Evolutionary conservation across 495 filamentous ascomycete species (phyloP).

Genomic region (Aspergillus diversus): DNA sequence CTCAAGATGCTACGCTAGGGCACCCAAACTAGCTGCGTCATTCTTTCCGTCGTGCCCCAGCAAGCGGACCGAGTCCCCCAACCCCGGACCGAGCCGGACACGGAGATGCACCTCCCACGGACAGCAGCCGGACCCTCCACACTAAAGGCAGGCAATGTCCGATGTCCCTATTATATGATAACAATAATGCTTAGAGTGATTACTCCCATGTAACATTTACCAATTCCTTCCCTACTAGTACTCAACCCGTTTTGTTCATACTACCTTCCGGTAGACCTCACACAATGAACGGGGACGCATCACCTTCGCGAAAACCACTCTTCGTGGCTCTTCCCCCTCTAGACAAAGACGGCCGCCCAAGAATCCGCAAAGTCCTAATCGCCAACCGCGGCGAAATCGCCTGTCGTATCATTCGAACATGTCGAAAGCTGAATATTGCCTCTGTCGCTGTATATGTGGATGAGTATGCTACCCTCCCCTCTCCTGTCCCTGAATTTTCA

Average conservation of each 20-base stretch:
- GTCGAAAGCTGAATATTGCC: slow-evolving; percentile 39
- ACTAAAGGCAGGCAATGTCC: not conserved
- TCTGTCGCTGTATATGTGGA: slow-evolving; percentile 53
- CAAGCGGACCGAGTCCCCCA: not conserved
- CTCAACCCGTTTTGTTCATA: not conserved
- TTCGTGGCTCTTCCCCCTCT: slow-evolving; percentile 25
- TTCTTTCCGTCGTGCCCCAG: too few relatives aligned
- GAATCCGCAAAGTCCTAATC: slow-evolving; percentile 29
- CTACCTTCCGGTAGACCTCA: not conserved
- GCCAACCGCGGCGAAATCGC: slow-evolving; percentile 60
- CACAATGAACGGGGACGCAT: slow-evolving; percentile 4
- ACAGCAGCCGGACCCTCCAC: not conserved
- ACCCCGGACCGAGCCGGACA: not conserved
- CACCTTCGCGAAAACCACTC: slow-evolving; percentile 21
- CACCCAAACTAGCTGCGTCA: not conserved
- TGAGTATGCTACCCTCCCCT: slow-evolving; percentile 20
- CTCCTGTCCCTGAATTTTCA: too few relatives aligned
- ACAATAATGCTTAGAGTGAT: not conserved
- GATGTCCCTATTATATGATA: not conserved
- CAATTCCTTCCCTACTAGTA: too few relatives aligned
- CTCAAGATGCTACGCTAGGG: not conserved
- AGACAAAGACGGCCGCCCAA: slow-evolving; percentile 18
- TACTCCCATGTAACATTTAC: too few relatives aligned
- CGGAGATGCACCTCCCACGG: not conserved
- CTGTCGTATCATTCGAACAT: slow-evolving; percentile 44